Evolutionary conservation across 1,139 yeast species (phyloP).

Genomic region (Saccharomycopsis hybrid): DNA sequence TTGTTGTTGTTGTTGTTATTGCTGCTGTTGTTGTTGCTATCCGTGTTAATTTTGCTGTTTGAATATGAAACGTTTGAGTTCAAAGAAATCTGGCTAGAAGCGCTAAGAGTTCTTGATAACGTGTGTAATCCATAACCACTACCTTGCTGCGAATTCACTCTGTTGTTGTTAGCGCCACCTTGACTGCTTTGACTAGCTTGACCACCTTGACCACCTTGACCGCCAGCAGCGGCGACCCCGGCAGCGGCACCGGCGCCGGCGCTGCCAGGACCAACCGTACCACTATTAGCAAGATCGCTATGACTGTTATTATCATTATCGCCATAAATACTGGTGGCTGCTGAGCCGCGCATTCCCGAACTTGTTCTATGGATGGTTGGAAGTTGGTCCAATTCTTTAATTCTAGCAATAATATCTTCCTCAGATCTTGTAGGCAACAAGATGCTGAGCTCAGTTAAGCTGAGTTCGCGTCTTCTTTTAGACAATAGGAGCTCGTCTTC

Average conservation of each 20-base stretch:
- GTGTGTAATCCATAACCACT: conserved; percentile 16
- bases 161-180: no score
- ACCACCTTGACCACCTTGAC: no score
- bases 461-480: conserved; percentile 51
- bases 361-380: background rate
- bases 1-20: conserved; percentile 1
- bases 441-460: conserved; percentile 69
- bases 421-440: conserved; percentile 69
- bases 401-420: conserved; percentile 62
- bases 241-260: no score
- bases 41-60: background rate
- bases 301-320: conserved; percentile 5
- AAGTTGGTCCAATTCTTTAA: conserved; percentile 24
- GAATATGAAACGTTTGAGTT: conserved; percentile 13
- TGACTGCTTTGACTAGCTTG: background rate
- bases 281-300: no score
- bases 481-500: conserved; percentile 71
- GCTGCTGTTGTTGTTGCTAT: background rate
- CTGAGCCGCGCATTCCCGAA: background rate
- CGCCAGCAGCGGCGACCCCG: background rate
- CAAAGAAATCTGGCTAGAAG: conserved; percentile 14
- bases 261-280: no score
- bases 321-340: conserved; percentile 8
- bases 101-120: conserved; percentile 16
- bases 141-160: conserved; percentile 1